Conservation (phyloP, 2,329 filamentous ascomycete species). For the Fusarium succisae region DNA sequence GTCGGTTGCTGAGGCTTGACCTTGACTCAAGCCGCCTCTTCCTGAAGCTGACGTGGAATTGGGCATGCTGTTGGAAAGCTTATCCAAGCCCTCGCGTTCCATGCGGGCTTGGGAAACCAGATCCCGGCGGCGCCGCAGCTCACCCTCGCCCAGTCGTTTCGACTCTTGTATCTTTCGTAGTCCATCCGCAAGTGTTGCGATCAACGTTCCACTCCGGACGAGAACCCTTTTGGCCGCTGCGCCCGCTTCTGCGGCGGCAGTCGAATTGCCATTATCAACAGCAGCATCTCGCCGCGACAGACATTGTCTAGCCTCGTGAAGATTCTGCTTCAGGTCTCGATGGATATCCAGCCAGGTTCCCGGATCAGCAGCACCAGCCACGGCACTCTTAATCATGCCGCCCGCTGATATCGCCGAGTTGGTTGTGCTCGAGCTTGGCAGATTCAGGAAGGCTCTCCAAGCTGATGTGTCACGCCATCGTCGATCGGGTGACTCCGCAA, state of each 20-base stretch:
- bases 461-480: slow-evolving; percentile 78
- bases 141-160: slow-evolving; percentile 74
- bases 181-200: slow-evolving; percentile 73
- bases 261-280: slow-evolving; percentile 51
- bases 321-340: slow-evolving; percentile 73
- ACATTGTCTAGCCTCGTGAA: slow-evolving; percentile 72
- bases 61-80: slow-evolving; percentile 68
- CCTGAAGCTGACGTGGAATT: slow-evolving; percentile 39
- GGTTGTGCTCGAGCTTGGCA: slow-evolving; percentile 64
- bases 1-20: slow-evolving; percentile 59
- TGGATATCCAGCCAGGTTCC: slow-evolving; percentile 81
- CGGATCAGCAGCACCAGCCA: slow-evolving; percentile 62
- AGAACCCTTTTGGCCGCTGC: slow-evolving; percentile 79
- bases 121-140: slow-evolving; percentile 76
- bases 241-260: slow-evolving; percentile 67
- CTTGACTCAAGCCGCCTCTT: slow-evolving; percentile 57
- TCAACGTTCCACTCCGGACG: slow-evolving; percentile 71
- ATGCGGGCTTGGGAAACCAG: slow-evolving; percentile 74
- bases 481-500: slow-evolving; percentile 77
- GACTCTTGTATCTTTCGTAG: slow-evolving; percentile 65
- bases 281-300: slow-evolving; percentile 72
- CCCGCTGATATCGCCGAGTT: slow-evolving; percentile 60
- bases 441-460: slow-evolving; percentile 78
- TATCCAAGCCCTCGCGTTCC: slow-evolving; percentile 80
- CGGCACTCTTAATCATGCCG: slow-evolving; percentile 53